These are phyloP conservation scores for Scedosporium minutisporum DNA, from an alignment of 2,329 filamentous ascomycete species.

Conservation along the genomic window DNA sequence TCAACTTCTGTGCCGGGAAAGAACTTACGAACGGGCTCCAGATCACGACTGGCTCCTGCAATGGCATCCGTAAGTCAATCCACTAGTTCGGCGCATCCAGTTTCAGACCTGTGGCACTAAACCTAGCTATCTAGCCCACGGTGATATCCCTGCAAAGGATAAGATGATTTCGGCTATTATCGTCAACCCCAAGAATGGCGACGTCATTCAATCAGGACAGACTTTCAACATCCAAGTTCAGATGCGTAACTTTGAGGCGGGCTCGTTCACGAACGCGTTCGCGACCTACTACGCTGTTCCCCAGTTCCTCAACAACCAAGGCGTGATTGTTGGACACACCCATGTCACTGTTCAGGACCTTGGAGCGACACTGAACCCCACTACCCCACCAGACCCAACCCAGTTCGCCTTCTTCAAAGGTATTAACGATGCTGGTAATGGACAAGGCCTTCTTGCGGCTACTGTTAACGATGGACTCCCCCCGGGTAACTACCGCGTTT, in stretches of 20 bases:
- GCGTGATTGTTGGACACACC: slow-evolving; percentile 35
- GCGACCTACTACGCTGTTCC: slow-evolving; percentile 41
- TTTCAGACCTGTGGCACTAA: neutral
- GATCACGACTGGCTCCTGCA: slow-evolving; percentile 39
- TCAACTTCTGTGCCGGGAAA: slow-evolving; percentile 39
- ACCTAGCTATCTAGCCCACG: slow-evolving; percentile 20
- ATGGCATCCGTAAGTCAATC: slow-evolving; percentile 35
- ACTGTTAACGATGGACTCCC: slow-evolving; percentile 27
- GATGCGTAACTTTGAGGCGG: slow-evolving; percentile 32
- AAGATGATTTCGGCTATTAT: slow-evolving; percentile 40
- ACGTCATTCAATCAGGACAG: slow-evolving; percentile 27
- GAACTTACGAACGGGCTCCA: slow-evolving; percentile 44
- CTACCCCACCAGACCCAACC: slow-evolving; percentile 30
- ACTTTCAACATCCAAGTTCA: slow-evolving; percentile 34
- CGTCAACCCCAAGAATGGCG: slow-evolving; percentile 30
- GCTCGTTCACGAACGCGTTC: slow-evolving; percentile 40
- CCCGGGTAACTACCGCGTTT: slow-evolving; percentile 31
- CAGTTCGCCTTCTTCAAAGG: slow-evolving; percentile 31
- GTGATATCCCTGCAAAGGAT: slow-evolving; percentile 34
- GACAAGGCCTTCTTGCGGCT: slow-evolving; percentile 24
- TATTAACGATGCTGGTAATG: slow-evolving; percentile 29
- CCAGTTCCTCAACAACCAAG: slow-evolving; percentile 27
- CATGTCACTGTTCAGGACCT: slow-evolving; percentile 38
- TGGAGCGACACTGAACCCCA: slow-evolving; percentile 32
- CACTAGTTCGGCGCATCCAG: neutral